These are phyloP conservation scores for Ogataea neopini DNA, from an alignment of 805 yeast genomes.

Conservation along the genomic window DNA sequence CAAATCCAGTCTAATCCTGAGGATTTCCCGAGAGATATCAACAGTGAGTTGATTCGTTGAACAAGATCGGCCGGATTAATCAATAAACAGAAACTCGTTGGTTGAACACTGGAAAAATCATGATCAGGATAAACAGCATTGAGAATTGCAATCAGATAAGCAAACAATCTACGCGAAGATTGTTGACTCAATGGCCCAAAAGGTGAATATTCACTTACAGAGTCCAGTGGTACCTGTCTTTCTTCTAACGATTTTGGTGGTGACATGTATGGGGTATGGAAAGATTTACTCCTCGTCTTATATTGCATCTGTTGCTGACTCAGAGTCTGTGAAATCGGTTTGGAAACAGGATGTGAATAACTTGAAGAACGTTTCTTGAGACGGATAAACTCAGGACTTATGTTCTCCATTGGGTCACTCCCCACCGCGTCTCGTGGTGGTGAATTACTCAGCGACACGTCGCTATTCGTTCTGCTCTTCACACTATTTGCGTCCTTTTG, in stretches of 20 bases:
- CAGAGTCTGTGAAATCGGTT: slow-evolving; percentile 13
- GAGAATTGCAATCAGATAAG: slow-evolving; percentile 84
- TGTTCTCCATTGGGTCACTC: slow-evolving; percentile 9
- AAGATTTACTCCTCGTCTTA: slow-evolving; percentile 33
- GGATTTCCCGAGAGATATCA: slow-evolving; percentile 63
- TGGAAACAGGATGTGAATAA: slow-evolving; percentile 30
- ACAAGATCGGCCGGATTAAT: slow-evolving; percentile 50
- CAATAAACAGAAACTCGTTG: slow-evolving; percentile 67
- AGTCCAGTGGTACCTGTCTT: slow-evolving; percentile 3
- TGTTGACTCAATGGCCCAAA: slow-evolving; percentile 89
- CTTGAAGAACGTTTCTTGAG: slow-evolving; percentile 36
- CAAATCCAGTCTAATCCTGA: slow-evolving; percentile 68
- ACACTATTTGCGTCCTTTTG: slow-evolving; percentile 3
- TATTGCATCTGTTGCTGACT: slow-evolving; percentile 14
- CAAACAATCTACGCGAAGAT: slow-evolving; percentile 87
- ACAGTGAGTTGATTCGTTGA: slow-evolving; percentile 72
- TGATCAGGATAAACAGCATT: slow-evolving; percentile 96
- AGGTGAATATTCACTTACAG: slow-evolving; percentile 47
- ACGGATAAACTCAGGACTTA: slow-evolving; percentile 34
- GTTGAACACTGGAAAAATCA: slow-evolving; percentile 86
- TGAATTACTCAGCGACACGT: slow-evolving; percentile 19
- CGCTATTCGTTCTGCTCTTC: slow-evolving; percentile 26
- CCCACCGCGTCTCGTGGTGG: slow-evolving; percentile 11
- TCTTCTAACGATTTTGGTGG: slow-evolving; percentile 26
- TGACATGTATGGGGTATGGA: slow-evolving; percentile 29